These are phyloP conservation scores for Ehretia macrophylla DNA, from an alignment of 257 asterid genomes.

Conservation along the genomic window DNA sequence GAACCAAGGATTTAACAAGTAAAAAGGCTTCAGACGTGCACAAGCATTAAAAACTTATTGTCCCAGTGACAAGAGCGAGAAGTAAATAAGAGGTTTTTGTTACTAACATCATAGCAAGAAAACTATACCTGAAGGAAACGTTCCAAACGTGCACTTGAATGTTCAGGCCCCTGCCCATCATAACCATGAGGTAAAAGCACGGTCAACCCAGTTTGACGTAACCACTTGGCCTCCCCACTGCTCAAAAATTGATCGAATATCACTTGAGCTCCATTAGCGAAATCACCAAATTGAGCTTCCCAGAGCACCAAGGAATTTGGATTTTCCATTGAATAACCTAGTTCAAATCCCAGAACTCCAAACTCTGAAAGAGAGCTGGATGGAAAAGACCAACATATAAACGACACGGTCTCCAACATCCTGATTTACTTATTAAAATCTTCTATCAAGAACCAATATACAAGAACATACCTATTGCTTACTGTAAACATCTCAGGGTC, in stretches of 20 bases:
- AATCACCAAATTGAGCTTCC: conserved; percentile 87
- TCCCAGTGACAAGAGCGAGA: neutral
- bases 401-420: neutral
- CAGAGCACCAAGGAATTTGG: conserved; percentile 35
- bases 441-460: too few species aligned
- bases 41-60: too few species aligned
- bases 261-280: conserved; percentile 77
- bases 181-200: conserved; percentile 71
- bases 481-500: conserved; percentile 31
- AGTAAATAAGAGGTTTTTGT: neutral
- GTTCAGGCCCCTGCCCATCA: conserved; percentile 85
- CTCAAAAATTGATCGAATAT: conserved; percentile 70
- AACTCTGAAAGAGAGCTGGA: conserved; percentile 27
- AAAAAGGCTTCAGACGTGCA: too few species aligned
- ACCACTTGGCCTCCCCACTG: conserved; percentile 80
- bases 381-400: neutral
- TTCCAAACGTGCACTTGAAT: conserved; percentile 81
- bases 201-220: conserved; percentile 62
- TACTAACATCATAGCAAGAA: neutral
- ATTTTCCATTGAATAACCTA: conserved; percentile 25
- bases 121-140: conserved; percentile 64
- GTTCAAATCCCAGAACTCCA: conserved; percentile 35
- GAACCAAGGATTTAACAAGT: too few species aligned
- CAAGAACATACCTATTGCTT: conserved; percentile 22
- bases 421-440: neutral